These are phyloP conservation scores for Citrus trifoliata DNA, from an alignment of 345 rosid genomes.

Conservation along the genomic window DNA sequence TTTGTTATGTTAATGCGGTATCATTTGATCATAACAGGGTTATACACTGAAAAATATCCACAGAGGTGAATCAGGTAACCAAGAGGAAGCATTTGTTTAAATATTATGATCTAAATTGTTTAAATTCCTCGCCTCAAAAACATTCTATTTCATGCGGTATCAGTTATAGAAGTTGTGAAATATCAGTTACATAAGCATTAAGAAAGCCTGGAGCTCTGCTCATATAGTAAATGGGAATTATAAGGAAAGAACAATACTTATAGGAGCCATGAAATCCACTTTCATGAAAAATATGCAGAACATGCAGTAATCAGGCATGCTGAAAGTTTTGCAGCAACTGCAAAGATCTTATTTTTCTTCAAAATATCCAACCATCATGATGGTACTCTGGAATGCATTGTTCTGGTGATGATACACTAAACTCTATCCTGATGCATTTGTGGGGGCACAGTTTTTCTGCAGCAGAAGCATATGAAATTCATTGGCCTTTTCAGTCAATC, in stretches of 20 bases:
- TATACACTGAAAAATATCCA: neutral
- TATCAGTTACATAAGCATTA: neutral
- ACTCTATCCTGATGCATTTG: conserved; percentile 11
- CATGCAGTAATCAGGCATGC: neutral
- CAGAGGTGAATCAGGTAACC: neutral
- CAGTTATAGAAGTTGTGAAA: neutral
- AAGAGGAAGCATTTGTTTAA: neutral
- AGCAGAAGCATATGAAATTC: conserved; percentile 48
- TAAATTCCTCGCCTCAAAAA: neutral
- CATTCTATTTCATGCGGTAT: neutral
- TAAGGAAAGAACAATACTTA: neutral
- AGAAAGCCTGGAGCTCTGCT: neutral
- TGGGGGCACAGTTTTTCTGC: conserved; percentile 35
- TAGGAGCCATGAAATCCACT: neutral
- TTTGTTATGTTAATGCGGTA: no score
- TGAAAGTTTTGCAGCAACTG: neutral
- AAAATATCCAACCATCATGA: no score
- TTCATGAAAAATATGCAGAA: neutral
- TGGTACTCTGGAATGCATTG: neutral
- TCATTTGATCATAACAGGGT: neutral
- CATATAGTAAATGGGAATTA: neutral
- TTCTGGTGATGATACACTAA: conserved; percentile 9
- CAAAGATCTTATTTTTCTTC: neutral
- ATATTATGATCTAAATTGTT: neutral
- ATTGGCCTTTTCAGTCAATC: conserved; percentile 46